Conservation (phyloP, 1,284 basidiomycete genomes). For the Pseudozyma tsukubaensis region DNA sequence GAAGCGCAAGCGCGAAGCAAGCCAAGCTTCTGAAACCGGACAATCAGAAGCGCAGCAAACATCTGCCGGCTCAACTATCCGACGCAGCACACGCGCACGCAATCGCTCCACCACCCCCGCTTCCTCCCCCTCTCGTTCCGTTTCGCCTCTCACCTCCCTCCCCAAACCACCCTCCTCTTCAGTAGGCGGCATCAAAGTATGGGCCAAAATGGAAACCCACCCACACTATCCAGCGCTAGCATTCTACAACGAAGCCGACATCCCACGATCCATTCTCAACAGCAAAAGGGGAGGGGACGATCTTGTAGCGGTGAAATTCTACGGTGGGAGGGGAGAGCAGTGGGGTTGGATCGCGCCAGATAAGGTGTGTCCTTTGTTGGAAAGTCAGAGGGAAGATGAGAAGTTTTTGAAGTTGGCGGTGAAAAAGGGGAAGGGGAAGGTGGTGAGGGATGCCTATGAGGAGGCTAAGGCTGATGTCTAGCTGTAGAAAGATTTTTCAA, state of each 20-base stretch:
- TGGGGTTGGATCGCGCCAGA: constrained; percentile 22
- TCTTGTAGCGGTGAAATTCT: constrained; percentile 29
- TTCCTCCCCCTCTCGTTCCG: constrained; percentile 9
- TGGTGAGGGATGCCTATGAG: constrained; percentile 33
- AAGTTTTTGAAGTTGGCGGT: constrained; percentile 27
- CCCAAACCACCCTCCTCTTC: constrained; percentile 1
- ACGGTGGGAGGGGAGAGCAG: constrained; percentile 15
- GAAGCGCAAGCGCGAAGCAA: constrained; percentile 22
- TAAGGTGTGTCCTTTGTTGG: constrained; percentile 14
- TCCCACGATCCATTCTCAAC: constrained; percentile 2
- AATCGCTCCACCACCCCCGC: constrained; percentile 11
- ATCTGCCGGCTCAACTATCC: not conserved
- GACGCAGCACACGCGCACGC: constrained; percentile 24
- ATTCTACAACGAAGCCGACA: constrained; percentile 9
- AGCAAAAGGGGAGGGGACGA: not conserved
- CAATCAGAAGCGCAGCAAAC: not conserved
- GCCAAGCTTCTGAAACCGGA: constrained; percentile 2
- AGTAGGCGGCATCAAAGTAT: constrained; percentile 31
- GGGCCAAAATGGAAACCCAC: constrained; percentile 43
- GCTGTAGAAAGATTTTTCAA: no score
- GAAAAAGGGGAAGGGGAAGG: constrained; percentile 17
- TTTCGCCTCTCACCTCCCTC: not conserved
- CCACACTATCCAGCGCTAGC: constrained; percentile 33
- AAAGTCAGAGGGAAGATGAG: constrained; percentile 18
- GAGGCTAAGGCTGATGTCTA: constrained; percentile 13